Evolutionary conservation across 208 protist species (phyloP).

Genomic region (Borovskyia barvae): DNA sequence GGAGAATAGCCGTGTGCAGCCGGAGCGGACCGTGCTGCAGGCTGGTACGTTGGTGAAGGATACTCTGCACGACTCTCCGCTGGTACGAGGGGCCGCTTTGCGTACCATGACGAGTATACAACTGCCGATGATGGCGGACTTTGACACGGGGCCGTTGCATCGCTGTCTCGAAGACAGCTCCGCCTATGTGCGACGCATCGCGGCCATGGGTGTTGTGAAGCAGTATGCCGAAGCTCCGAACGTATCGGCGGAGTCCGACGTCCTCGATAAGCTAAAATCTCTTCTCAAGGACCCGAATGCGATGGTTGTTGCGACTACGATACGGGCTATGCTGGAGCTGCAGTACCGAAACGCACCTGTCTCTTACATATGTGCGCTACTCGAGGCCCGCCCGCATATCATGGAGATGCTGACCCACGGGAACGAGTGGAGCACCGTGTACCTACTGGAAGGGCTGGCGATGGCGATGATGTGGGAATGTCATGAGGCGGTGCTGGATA

Average conservation of each 20-base stretch:
- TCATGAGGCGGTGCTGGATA: constrained; percentile 13
- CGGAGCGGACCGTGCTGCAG: constrained; percentile 97
- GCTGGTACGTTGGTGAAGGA: constrained; percentile 97
- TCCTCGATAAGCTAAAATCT: constrained; percentile 87
- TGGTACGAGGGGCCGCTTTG: constrained; percentile 97
- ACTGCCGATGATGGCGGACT: constrained; percentile 96
- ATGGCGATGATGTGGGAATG: constrained; percentile 33
- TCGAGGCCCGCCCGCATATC: constrained; percentile 85
- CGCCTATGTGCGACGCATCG: constrained; percentile 98
- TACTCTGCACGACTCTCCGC: constrained; percentile 92
- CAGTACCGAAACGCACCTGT: constrained; percentile 31
- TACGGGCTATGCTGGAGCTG: constrained; percentile 89
- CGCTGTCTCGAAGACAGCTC: constrained; percentile 94
- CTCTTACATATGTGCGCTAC: constrained; percentile 23
- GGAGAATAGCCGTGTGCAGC: constrained; percentile 97
- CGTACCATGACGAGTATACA: constrained; percentile 99
- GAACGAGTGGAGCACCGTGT: constrained; percentile 97
- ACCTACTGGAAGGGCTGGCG: constrained; percentile 95
- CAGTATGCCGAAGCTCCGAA: constrained; percentile 94
- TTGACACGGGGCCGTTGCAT: constrained; percentile 94
- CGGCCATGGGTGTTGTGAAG: constrained; percentile 97
- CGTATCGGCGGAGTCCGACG: constrained; percentile 81
- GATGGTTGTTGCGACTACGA: constrained; percentile 96
- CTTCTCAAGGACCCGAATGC: constrained; percentile 97
- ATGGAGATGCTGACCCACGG: constrained; percentile 90